Conservation (phyloP, 495 filamentous ascomycete genomes). For the Penicillium riverlandense region DNA sequence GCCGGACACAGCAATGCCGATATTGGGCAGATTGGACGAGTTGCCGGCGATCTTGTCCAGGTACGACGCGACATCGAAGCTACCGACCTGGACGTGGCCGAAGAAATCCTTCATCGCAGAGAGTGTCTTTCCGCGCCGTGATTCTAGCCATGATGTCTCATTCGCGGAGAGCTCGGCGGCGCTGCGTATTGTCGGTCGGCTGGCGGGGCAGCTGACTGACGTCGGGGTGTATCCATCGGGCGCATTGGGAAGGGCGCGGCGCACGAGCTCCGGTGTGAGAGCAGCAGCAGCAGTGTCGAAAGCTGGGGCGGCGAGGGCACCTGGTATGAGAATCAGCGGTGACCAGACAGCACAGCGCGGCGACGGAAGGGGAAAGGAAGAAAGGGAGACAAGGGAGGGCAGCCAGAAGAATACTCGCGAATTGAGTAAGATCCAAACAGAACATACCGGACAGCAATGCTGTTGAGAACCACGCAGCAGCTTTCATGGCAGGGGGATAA, state of each 20-base stretch:
- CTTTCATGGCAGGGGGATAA: conserved; percentile 15
- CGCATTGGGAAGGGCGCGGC: conserved; percentile 37
- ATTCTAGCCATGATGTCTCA: conserved; percentile 63
- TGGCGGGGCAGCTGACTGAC: conserved; percentile 32
- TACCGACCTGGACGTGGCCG: conserved; percentile 59
- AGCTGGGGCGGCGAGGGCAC: conserved; percentile 10
- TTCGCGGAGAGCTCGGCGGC: conserved; percentile 54
- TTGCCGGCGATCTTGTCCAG: conserved; percentile 52
- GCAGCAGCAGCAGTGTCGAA: not conserved
- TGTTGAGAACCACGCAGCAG: conserved; percentile 10
- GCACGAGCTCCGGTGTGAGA: conserved; percentile 5
- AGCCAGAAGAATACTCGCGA: not conserved
- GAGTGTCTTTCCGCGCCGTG: conserved; percentile 46
- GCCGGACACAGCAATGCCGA: conserved; percentile 52
- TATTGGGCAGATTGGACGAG: conserved; percentile 52
- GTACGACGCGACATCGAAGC: conserved; percentile 68
- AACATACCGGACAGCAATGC: conserved; percentile 28
- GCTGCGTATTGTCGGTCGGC: conserved; percentile 43
- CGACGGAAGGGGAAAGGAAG: not conserved
- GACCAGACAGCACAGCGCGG: too few relatives aligned
- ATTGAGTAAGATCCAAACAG: not conserved
- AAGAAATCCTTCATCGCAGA: conserved; percentile 69
- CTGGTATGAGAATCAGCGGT: conserved; percentile 1
- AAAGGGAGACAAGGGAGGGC: not conserved
- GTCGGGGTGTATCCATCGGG: conserved; percentile 41